Conservation (phyloP, 345 rosid species). For the Arabis alpina region DNA sequence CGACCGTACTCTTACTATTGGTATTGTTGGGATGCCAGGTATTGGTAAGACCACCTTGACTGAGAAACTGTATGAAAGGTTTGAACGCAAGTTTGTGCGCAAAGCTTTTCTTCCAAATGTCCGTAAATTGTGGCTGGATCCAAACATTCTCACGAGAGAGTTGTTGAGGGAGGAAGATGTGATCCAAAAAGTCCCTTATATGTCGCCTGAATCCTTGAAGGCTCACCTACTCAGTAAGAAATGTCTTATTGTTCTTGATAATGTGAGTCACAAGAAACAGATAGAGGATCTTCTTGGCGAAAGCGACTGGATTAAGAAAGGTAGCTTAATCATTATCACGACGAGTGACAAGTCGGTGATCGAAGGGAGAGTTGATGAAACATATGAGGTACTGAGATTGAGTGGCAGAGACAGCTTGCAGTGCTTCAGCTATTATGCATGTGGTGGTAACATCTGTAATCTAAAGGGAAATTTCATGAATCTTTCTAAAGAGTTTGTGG, state of each 20-base stretch:
- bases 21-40: slow-evolving; percentile 31
- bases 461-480: slow-evolving; percentile 10
- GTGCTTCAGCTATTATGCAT: slow-evolving; percentile 27
- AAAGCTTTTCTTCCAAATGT: not conserved
- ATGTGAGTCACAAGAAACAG: slow-evolving; percentile 14
- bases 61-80: not conserved
- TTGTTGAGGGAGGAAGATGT: not conserved
- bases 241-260: slow-evolving; percentile 28
- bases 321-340: slow-evolving; percentile 27
- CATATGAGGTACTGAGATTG: slow-evolving; percentile 25
- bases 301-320: slow-evolving; percentile 26
- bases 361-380: slow-evolving; percentile 3
- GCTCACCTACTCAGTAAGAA: not conserved
- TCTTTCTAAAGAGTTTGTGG: slow-evolving; percentile 12
- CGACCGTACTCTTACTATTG: not conserved
- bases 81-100: not conserved
- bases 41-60: slow-evolving; percentile 31
- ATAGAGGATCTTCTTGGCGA: slow-evolving; percentile 19
- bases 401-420: slow-evolving; percentile 18
- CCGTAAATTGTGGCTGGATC: not conserved
- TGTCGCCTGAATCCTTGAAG: slow-evolving; percentile 5
- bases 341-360: slow-evolving; percentile 32
- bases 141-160: not conserved
- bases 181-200: not conserved
- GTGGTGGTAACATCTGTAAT: not conserved